Conservation (phyloP, 192 early-diverging fungal genomes). For the Entophlyctis helioformis region DNA sequence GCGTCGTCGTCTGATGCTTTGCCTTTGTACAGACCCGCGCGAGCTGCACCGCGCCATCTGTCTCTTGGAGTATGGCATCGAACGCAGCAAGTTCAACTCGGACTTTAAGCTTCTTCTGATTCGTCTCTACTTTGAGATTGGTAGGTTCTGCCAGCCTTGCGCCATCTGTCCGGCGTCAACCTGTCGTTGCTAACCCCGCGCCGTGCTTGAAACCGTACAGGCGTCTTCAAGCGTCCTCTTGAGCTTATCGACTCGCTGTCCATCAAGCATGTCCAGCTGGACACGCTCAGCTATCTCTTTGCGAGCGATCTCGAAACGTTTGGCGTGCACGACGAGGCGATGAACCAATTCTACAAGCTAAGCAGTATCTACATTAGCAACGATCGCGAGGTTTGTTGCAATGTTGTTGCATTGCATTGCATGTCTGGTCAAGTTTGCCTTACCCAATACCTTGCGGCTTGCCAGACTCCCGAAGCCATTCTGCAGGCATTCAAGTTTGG, state of each 20-base stretch:
- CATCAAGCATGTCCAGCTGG: conserved; percentile 86
- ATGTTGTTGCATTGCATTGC: too few species aligned
- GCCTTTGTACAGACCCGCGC: too few species aligned
- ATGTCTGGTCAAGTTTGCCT: too few species aligned
- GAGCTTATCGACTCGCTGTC: conserved; percentile 59
- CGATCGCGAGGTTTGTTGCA: conserved; percentile 47
- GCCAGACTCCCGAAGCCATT: conserved; percentile 74
- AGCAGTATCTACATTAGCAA: conserved; percentile 68
- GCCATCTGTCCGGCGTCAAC: conserved; percentile 3
- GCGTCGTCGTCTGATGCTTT: too few species aligned
- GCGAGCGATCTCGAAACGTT: conserved; percentile 44
- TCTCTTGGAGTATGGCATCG: conserved; percentile 64
- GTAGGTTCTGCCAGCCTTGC: conserved; percentile 17
- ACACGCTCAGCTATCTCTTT: conserved; percentile 70
- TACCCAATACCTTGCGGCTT: not conserved
- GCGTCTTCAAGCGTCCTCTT: conserved; percentile 45
- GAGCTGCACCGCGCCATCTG: too few species aligned
- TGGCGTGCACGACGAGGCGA: conserved; percentile 36
- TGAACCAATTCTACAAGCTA: conserved; percentile 41
- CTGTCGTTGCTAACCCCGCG: not conserved
- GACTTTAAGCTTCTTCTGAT: conserved; percentile 80
- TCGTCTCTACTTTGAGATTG: conserved; percentile 64
- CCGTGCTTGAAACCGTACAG: conserved; percentile 21
- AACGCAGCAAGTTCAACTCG: conserved; percentile 66
- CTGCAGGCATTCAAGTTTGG: conserved; percentile 70